Conservation (phyloP, 495 filamentous ascomycete genomes). For the Penicillium pancosmium region DNA sequence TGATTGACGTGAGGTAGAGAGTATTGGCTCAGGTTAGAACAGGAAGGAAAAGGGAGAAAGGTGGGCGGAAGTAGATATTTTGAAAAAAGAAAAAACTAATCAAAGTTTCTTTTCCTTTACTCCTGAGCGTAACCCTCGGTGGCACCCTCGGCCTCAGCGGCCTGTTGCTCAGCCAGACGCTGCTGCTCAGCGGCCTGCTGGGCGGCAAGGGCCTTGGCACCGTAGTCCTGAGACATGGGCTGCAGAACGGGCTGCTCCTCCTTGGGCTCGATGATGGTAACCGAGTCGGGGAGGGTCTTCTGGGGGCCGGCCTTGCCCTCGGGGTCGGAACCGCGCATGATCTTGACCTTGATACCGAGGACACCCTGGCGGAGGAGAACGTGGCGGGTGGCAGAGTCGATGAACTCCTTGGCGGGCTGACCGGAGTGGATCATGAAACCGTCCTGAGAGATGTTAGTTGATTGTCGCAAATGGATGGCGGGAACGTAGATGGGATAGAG, state of each 20-base stretch:
- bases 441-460: conserved; percentile 57
- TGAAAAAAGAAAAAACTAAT: conserved; percentile 24
- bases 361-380: conserved; percentile 99
- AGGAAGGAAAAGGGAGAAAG: conserved; percentile 39
- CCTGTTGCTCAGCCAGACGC: conserved; percentile 63
- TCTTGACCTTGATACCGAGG: conserved; percentile 99
- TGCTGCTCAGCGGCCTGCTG: conserved; percentile 81
- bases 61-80: conserved; percentile 22
- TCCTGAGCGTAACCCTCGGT: conserved; percentile 50
- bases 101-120: conserved; percentile 32
- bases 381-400: conserved; percentile 96
- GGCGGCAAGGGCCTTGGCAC: conserved; percentile 88
- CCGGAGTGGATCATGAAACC: conserved; percentile 99
- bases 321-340: conserved; percentile 99
- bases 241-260: conserved; percentile 93
- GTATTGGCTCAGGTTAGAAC: conserved; percentile 41
- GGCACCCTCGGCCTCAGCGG: conserved; percentile 49
- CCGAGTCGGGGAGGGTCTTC: conserved; percentile 95
- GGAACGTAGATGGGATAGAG: not conserved
- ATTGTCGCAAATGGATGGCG: not conserved
- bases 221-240: conserved; percentile 96
- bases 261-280: conserved; percentile 99
- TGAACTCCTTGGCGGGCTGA: conserved; percentile 99
- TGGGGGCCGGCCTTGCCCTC: conserved; percentile 97
- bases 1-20: conserved; percentile 46